phyloP scores from a whole-genome alignment of 2,329 filamentous ascomycete species.

The Botryotinia convoluta region DNA sequence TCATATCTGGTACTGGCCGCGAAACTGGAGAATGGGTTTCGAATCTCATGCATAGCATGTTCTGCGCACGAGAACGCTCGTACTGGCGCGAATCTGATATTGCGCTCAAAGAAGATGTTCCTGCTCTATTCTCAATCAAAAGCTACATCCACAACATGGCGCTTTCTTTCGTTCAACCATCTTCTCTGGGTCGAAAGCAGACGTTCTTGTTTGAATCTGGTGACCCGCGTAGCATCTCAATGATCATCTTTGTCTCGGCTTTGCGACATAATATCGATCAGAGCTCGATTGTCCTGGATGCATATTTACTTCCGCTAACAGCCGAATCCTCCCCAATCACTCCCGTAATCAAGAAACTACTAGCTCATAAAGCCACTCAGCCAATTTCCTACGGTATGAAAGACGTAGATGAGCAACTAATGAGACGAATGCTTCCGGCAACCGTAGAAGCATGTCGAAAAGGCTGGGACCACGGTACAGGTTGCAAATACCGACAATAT shows the following conservation, averaged over 20 bases:
- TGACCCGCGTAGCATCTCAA: background rate
- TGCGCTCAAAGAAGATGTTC: too few species aligned
- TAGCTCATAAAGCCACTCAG: background rate
- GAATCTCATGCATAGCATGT: background rate
- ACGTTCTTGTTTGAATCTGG: background rate
- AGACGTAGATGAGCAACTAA: slow-evolving; percentile 11
- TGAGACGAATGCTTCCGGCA: slow-evolving; percentile 18
- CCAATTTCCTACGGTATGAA: background rate
- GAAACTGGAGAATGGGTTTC: background rate
- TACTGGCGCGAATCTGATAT: background rate
- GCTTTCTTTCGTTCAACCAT: background rate
- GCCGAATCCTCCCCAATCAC: background rate
- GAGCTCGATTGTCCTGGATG: slow-evolving; percentile 23
- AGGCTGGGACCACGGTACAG: slow-evolving; percentile 16
- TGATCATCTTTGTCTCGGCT: slow-evolving; percentile 8
- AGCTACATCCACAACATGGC: background rate
- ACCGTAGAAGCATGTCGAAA: slow-evolving; percentile 21
- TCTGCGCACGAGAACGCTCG: background rate
- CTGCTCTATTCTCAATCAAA: background rate
- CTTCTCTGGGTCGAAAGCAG: background rate
- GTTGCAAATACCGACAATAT: background rate
- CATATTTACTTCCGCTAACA: slow-evolving; percentile 14
- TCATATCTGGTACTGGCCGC: background rate
- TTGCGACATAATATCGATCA: slow-evolving; percentile 21
- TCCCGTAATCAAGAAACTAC: background rate